A percentile compares a stretch with the other conserved stretches of the same genome.
phyloP scores from a whole-genome alignment of 352 stramenopile species.

The Pythium brachiatum region DNA sequence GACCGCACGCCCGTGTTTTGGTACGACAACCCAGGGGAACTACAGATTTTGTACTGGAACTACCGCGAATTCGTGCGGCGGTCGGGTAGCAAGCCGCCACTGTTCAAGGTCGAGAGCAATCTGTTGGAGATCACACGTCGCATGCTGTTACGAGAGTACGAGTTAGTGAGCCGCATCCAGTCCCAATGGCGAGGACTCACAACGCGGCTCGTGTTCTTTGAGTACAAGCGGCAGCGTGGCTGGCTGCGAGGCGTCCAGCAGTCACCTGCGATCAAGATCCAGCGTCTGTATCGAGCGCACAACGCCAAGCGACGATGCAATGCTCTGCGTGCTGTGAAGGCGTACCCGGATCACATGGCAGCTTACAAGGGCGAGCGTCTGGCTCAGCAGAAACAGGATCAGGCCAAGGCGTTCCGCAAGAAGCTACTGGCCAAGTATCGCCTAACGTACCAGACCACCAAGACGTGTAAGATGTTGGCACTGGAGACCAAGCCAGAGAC shows the following conservation, averaged over 20 bases:
- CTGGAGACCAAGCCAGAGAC: slow-evolving; percentile 15
- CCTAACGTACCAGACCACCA: slow-evolving; percentile 43
- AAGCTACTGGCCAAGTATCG: slow-evolving; percentile 63
- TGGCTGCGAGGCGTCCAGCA: slow-evolving; percentile 60
- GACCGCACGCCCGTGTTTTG: slow-evolving; percentile 67
- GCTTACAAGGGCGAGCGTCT: slow-evolving; percentile 38
- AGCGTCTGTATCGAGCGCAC: slow-evolving; percentile 58
- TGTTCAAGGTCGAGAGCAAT: slow-evolving; percentile 75
- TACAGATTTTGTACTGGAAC: slow-evolving; percentile 65
- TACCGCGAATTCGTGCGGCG: slow-evolving; percentile 77
- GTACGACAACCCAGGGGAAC: slow-evolving; percentile 64
- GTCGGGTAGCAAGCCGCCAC: slow-evolving; percentile 46
- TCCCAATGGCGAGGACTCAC: slow-evolving; percentile 55
- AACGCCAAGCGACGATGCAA: slow-evolving; percentile 27
- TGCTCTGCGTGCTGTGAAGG: slow-evolving; percentile 37
- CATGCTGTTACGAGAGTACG: slow-evolving; percentile 62
- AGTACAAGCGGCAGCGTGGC: slow-evolving; percentile 62
- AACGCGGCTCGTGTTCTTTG: slow-evolving; percentile 55
- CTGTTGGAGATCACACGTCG: slow-evolving; percentile 63
- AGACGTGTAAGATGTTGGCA: slow-evolving; percentile 50
- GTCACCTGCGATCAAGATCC: slow-evolving; percentile 68
- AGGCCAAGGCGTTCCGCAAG: slow-evolving; percentile 35
- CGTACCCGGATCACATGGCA: slow-evolving; percentile 42
- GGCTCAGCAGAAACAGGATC: slow-evolving; percentile 23
- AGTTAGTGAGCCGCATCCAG: slow-evolving; percentile 73